Evolutionary conservation across 2,329 filamentous ascomycete genomes (phyloP).

Genomic region (Rutstroemia sp.): DNA sequence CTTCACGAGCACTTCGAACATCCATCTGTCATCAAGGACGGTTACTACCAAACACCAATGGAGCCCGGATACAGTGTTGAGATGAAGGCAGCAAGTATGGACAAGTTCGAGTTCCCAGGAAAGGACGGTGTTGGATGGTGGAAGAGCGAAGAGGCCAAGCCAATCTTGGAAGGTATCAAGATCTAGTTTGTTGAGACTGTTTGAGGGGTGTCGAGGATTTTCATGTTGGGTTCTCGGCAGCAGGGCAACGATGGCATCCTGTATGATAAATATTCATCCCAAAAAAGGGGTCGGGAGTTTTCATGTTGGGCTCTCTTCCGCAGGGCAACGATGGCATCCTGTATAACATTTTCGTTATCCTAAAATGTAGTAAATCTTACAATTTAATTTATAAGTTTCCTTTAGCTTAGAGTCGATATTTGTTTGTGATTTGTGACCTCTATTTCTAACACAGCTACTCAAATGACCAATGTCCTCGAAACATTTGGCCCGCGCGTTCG

Average conservation of each 20-base stretch:
- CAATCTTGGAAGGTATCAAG: slow-evolving; percentile 29
- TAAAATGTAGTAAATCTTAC: slow-evolving; percentile 4
- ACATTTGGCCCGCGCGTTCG: background rate
- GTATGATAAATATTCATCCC: slow-evolving; percentile 14
- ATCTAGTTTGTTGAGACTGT: slow-evolving; percentile 17
- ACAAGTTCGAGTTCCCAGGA: slow-evolving; percentile 68
- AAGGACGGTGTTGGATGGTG: slow-evolving; percentile 71
- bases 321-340: slow-evolving; percentile 28
- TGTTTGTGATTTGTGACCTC: too few species aligned
- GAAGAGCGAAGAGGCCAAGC: slow-evolving; percentile 51
- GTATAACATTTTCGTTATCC: slow-evolving; percentile 14
- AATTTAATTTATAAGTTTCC: background rate
- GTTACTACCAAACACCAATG: slow-evolving; percentile 79
- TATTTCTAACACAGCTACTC: background rate
- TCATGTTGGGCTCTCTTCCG: slow-evolving; percentile 26
- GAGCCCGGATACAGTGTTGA: slow-evolving; percentile 86
- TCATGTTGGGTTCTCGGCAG: slow-evolving; percentile 23
- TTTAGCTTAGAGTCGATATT: too few species aligned
- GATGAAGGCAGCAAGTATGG: slow-evolving; percentile 88
- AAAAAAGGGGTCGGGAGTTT: slow-evolving; percentile 23
- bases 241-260: slow-evolving; percentile 28
- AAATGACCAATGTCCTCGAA: background rate
- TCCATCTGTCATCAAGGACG: slow-evolving; percentile 71
- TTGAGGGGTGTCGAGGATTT: slow-evolving; percentile 18
- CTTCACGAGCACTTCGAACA: slow-evolving; percentile 89